Percentiles rank a stretch among this genome's conserved stretches.
phyloP scores from a whole-genome alignment of 2,329 filamentous ascomycete genomes.

The Leptographium flavum region DNA sequence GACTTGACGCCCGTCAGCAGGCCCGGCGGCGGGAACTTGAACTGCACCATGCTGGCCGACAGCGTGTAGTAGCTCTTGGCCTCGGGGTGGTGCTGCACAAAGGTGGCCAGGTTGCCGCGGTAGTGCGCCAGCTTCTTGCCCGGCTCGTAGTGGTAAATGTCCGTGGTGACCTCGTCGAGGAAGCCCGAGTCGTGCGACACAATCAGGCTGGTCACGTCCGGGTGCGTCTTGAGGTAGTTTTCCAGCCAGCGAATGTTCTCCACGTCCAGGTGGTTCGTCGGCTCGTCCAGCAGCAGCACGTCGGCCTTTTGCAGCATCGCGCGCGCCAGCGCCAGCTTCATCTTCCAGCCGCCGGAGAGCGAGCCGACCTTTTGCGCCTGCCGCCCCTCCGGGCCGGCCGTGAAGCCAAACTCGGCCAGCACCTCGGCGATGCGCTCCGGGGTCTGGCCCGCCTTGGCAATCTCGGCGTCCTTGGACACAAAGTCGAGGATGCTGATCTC shows the following conservation, averaged over 20 bases:
- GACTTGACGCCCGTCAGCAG: slow-evolving; percentile 94
- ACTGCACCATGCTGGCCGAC: slow-evolving; percentile 74
- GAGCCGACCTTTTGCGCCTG: slow-evolving; percentile 87
- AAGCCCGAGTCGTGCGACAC: slow-evolving; percentile 98
- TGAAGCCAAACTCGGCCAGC: slow-evolving; percentile 86
- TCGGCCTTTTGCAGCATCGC: slow-evolving; percentile 97
- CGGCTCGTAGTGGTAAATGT: slow-evolving; percentile 96
- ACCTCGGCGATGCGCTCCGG: slow-evolving; percentile 78
- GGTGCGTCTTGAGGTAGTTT: slow-evolving; percentile 88
- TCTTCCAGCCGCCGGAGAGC: slow-evolving; percentile 97
- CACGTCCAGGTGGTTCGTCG: slow-evolving; percentile 96
- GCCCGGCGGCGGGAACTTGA: slow-evolving; percentile 95
- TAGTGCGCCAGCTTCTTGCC: slow-evolving; percentile 86
- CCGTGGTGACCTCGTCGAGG: slow-evolving; percentile 91
- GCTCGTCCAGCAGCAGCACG: slow-evolving; percentile 91
- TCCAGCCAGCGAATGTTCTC: slow-evolving; percentile 93
- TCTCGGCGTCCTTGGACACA: slow-evolving; percentile 75
- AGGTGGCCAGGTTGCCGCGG: slow-evolving; percentile 68
- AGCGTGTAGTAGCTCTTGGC: slow-evolving; percentile 97
- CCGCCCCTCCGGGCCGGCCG: slow-evolving; percentile 71
- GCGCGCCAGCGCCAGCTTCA: slow-evolving; percentile 93
- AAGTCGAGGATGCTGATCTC: slow-evolving; percentile 94
- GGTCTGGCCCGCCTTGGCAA: slow-evolving; percentile 60
- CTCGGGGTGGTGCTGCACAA: slow-evolving; percentile 83
- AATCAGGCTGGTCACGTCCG: slow-evolving; percentile 92